Evolutionary conservation across 192 early-diverging fungal species (phyloP).

Genomic region (Entophlyctis luteolus): DNA sequence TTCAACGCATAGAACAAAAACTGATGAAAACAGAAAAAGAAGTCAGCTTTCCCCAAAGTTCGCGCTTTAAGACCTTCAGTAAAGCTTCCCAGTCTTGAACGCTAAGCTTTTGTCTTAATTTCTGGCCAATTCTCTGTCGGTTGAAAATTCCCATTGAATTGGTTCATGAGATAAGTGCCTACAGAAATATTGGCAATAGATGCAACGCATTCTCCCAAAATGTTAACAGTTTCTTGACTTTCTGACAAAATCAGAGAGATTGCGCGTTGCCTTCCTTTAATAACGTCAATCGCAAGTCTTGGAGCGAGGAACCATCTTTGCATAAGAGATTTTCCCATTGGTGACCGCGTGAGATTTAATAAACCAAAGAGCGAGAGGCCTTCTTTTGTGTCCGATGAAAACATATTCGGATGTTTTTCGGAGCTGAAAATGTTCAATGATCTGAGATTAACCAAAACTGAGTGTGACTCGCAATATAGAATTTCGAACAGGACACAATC

Average conservation of each 20-base stretch:
- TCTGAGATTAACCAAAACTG: conserved; percentile 29
- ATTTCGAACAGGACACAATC: too few species aligned
- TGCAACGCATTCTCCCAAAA: conserved; percentile 40
- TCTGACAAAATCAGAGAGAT: conserved; percentile 52
- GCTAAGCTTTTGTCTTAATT: conserved; percentile 45
- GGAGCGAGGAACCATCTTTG: conserved; percentile 70
- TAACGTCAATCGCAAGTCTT: conserved; percentile 38
- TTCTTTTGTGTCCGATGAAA: conserved; percentile 64
- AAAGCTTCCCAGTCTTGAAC: conserved; percentile 60
- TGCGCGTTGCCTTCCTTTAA: conserved; percentile 53
- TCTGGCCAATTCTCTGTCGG: conserved; percentile 25
- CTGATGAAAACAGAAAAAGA: too few species aligned
- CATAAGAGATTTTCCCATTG: conserved; percentile 52
- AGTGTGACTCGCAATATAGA: not conserved
- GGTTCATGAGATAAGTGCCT: not conserved
- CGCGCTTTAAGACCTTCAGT: conserved; percentile 44
- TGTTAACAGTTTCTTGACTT: conserved; percentile 37
- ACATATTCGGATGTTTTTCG: conserved; percentile 79
- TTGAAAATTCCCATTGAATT: not conserved
- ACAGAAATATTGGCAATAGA: conserved; percentile 41
- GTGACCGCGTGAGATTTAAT: conserved; percentile 59
- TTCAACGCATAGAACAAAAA: conserved; percentile 58
- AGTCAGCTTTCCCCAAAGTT: not conserved
- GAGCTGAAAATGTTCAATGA: conserved; percentile 75
- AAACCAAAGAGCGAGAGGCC: conserved; percentile 50